Evolutionary conservation across 2,329 filamentous ascomycete genomes (phyloP).

Genomic region (Daldinia sp.): DNA sequence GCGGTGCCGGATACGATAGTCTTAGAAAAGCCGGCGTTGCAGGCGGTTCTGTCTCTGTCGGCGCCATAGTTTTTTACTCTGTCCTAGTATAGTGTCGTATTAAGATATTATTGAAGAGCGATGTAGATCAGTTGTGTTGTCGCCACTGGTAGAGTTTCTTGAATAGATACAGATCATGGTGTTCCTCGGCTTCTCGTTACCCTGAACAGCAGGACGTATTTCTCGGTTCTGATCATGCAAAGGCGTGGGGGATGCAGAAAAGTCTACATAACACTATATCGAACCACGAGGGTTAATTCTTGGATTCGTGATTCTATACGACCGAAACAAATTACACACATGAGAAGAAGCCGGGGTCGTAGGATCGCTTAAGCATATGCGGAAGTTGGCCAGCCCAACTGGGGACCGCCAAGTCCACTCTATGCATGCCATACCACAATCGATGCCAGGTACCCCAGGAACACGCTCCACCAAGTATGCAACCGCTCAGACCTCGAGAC

Average conservation of each 20-base stretch:
- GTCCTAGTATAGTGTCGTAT: neutral
- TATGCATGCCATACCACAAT: conserved; percentile 10
- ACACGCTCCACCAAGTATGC: neutral
- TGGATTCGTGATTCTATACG: neutral
- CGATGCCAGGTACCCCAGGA: conserved; percentile 13
- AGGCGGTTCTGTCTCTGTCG: conserved; percentile 47
- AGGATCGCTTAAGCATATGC: conserved; percentile 19
- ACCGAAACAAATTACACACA: conserved; percentile 11
- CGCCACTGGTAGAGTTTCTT: neutral
- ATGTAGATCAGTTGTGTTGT: neutral
- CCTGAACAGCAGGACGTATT: neutral
- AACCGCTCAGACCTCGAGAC: neutral
- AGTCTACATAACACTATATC: conserved; percentile 19
- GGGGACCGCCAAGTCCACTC: conserved; percentile 6
- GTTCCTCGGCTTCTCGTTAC: neutral
- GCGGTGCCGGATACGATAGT: conserved; percentile 52
- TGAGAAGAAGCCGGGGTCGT: conserved; percentile 10
- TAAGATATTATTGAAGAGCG: neutral
- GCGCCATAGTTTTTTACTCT: conserved; percentile 31
- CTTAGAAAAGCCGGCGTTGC: conserved; percentile 47
- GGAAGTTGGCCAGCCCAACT: conserved; percentile 16
- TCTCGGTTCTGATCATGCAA: conserved; percentile 3
- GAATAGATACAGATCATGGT: neutral
- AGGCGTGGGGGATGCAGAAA: neutral
- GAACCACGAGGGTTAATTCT: neutral